phyloP scores from a whole-genome alignment of 805 yeast species.

The Myxozyma melibiosi region DNA sequence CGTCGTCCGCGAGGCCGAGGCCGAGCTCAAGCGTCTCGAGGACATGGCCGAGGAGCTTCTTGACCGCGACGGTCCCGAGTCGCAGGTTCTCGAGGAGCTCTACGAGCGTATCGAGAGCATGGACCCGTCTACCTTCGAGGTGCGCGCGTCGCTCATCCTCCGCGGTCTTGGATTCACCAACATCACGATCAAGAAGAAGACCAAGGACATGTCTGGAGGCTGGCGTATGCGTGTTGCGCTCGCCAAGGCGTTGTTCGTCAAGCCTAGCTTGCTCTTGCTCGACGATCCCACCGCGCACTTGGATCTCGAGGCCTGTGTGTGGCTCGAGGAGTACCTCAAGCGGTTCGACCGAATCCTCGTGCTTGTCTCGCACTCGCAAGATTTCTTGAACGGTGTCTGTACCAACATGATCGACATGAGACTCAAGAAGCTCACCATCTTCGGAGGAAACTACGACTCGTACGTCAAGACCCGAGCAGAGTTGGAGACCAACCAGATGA shows the following conservation, averaged over 20 bases:
- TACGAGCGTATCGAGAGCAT: constrained; percentile 94
- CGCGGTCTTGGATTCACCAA: constrained; percentile 96
- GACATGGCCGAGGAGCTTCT: constrained; percentile 86
- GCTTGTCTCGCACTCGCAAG: constrained; percentile 96
- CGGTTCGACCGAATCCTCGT: constrained; percentile 91
- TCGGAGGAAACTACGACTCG: constrained; percentile 98
- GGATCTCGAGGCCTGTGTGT: constrained; percentile 99
- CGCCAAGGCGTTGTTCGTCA: constrained; percentile 96
- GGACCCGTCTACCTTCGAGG: constrained; percentile 95
- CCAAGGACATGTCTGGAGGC: constrained; percentile 99
- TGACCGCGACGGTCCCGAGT: constrained; percentile 92
- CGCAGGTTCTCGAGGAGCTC: constrained; percentile 77
- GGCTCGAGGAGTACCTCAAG: constrained; percentile 98
- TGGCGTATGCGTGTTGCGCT: constrained; percentile 99
- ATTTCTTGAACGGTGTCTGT: constrained; percentile 99
- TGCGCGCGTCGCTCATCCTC: constrained; percentile 92
- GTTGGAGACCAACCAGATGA: constrained; percentile 96
- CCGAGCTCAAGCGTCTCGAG: constrained; percentile 87
- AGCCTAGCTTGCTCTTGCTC: constrained; percentile 89
- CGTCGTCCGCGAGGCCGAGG: constrained; percentile 95
- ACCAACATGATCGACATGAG: constrained; percentile 98
- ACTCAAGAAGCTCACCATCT: constrained; percentile 64
- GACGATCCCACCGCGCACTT: constrained; percentile 99
- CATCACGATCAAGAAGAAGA: constrained; percentile 83
- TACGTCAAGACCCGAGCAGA: constrained; percentile 93